A percentile compares a stretch with the other conserved stretches of the same genome.
These are phyloP conservation scores for Alnus glutinosa DNA, from an alignment of 306 rosid genomes.

Conservation along the genomic window DNA sequence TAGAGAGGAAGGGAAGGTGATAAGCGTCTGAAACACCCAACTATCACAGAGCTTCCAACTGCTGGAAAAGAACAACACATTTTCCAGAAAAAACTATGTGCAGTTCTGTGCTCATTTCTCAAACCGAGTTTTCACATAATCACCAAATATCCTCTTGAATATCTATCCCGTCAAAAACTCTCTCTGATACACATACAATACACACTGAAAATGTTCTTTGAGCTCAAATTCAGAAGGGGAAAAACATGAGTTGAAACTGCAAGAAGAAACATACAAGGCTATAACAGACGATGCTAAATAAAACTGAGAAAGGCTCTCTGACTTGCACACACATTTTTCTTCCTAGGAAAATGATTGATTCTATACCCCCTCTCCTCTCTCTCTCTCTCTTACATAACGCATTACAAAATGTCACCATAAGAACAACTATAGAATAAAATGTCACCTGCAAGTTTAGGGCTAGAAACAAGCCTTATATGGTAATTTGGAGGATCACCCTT, in stretches of 20 bases:
- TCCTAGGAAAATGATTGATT: background rate
- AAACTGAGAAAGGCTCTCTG: background rate
- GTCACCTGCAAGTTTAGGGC: constrained; percentile 69
- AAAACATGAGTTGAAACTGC: background rate
- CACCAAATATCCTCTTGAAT: no score
- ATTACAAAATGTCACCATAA: background rate
- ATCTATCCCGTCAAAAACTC: background rate
- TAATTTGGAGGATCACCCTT: constrained; percentile 61
- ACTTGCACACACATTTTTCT: background rate
- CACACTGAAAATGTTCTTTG: background rate
- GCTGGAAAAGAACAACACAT: no score
- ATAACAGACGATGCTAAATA: background rate
- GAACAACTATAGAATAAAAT: constrained; percentile 11
- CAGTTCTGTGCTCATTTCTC: no score
- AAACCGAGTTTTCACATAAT: no score
- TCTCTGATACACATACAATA: background rate
- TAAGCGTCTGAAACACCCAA: no score
- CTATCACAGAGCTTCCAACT: no score
- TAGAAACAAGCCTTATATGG: constrained; percentile 74
- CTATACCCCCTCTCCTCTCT: background rate
- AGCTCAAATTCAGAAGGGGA: background rate
- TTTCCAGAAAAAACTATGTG: no score
- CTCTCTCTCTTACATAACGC: background rate
- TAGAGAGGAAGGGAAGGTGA: no score
- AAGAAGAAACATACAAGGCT: background rate